phyloP scores from a whole-genome alignment of 331 rosid species.

The Telfairia occidentalis region DNA sequence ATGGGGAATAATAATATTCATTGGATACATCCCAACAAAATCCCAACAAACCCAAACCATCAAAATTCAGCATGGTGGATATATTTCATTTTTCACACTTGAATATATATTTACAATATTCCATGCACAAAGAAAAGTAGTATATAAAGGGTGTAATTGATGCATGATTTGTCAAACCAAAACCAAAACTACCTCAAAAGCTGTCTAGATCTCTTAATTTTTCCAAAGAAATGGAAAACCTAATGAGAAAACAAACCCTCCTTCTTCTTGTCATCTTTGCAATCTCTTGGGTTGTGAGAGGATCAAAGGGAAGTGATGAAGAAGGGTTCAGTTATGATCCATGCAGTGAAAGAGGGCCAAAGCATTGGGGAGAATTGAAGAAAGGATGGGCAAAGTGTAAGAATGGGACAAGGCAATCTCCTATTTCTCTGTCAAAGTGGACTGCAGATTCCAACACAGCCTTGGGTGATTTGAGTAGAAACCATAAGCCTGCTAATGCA shows the following conservation, averaged over 20 bases:
- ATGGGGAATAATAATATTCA: too few species aligned
- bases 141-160: background rate
- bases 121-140: background rate
- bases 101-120: too few species aligned
- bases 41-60: too few species aligned
- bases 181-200: background rate
- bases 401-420: constrained; percentile 23
- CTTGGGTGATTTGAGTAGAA: constrained; percentile 3
- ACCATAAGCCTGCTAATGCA: constrained; percentile 18
- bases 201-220: too few species aligned
- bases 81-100: too few species aligned
- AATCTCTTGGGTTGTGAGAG: too few species aligned
- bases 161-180: background rate
- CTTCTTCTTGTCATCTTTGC: background rate
- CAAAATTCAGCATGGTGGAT: too few species aligned
- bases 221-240: background rate
- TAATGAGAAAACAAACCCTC: background rate
- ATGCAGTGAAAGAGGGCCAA: constrained; percentile 16
- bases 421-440: constrained; percentile 15
- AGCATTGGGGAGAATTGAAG: constrained; percentile 25
- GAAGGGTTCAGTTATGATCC: background rate
- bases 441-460: background rate
- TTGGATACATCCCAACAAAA: too few species aligned
- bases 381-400: constrained; percentile 26
- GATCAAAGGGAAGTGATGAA: too few species aligned